These are phyloP conservation scores for Pythium sukuiense DNA, from an alignment of 352 stramenopile species.

Conservation along the genomic window DNA sequence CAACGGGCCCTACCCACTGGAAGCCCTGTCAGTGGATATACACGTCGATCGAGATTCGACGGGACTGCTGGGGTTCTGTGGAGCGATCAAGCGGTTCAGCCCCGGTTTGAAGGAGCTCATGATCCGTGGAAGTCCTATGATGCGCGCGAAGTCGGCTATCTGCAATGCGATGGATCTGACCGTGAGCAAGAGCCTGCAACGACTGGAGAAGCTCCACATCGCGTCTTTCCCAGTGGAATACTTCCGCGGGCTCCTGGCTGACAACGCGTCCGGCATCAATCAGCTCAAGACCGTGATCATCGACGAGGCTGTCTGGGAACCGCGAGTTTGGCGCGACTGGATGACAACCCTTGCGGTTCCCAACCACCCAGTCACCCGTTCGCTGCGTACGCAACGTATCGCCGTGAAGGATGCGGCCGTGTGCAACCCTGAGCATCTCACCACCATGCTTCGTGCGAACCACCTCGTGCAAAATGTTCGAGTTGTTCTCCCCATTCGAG, in stretches of 20 bases:
- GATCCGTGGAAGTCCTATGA: neutral
- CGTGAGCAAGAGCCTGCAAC: neutral
- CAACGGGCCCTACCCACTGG: neutral
- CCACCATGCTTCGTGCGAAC: constrained; percentile 4
- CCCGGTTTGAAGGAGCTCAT: neutral
- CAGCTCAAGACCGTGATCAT: constrained; percentile 9
- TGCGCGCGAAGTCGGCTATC: neutral
- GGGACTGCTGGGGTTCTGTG: constrained; percentile 4
- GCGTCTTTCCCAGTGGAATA: constrained; percentile 1
- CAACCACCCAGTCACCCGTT: constrained; percentile 5
- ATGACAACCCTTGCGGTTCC: neutral
- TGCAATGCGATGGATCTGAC: constrained; percentile 2
- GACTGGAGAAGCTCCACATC: constrained; percentile 5
- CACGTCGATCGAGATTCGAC: neutral
- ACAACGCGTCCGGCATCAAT: neutral
- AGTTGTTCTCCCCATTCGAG: neutral
- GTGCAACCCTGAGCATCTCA: neutral
- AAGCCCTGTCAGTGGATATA: neutral
- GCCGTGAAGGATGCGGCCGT: neutral
- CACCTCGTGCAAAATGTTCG: neutral
- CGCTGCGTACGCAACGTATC: constrained; percentile 3
- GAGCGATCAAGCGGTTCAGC: constrained; percentile 2
- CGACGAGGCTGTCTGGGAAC: neutral
- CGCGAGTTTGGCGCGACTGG: neutral
- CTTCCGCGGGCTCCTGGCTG: neutral